Evolutionary conservation across 805 yeast genomes (phyloP), one percentile per base, ranked within the genome.

Genomic region (Saturnispora sanitii): DNA sequence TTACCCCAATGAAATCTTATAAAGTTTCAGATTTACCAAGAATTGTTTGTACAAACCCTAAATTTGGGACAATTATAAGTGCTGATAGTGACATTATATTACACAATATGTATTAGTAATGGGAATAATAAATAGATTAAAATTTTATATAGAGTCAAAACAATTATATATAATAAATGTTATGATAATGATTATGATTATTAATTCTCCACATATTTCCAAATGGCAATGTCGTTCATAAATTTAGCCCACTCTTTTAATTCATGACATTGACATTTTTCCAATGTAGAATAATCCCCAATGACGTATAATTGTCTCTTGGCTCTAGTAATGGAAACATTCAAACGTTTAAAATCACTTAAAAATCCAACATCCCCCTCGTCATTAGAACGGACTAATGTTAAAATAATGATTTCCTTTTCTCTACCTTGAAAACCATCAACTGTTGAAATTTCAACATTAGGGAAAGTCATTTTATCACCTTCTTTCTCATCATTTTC

Each of bases 381-480:
- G 17, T 38, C 41, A 56, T 90, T 90, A 30, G 92, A 80, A 47
- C 98, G 67, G 2, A 90, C 96, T 40, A 90, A 58, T 2, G 92
- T 71, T 11, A 92, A 62, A 1, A 90, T 69, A 6, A 90, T 86
- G 0, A 78, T 80, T 51, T 88, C 94, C 57, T 90, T 92, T 55
- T 90, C 98, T 46, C 96, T 67, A 1, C 98, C 98, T 64, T 90
- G 98, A 53, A 90, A 92, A 1, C 96, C 96, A 62, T 90, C 98
- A 4, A 90, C 90, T 0, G 96, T 85, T 4, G 94, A 76, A 0
- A 88, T 73, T 54, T 90, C 97, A 5, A 90, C 63, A 2, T 46
- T 54, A 1, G 71, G 67, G 37, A 61, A 63, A 4, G 23, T 7
- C 4, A 6, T 11, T 16, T 29, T 19, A 29, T 29, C 19, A 8